Conservation (phyloP, 371 early-diverging fungal species). For the Entomophthora muscae region DNA sequence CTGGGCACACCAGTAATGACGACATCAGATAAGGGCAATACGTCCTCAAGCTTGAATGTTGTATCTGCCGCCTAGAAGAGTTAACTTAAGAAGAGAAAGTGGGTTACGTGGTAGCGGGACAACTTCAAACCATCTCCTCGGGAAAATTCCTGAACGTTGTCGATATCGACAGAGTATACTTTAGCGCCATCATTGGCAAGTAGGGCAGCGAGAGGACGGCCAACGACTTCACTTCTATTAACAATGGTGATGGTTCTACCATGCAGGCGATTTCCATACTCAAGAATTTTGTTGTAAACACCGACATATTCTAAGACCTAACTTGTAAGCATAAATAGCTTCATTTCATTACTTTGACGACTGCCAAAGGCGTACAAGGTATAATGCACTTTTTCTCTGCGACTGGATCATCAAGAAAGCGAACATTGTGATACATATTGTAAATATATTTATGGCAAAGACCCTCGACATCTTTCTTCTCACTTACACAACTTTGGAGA, state of each 20-base stretch:
- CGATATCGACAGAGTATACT: conserved; percentile 85
- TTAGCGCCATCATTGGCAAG: conserved; percentile 94
- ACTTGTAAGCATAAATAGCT: not conserved
- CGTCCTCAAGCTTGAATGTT: conserved; percentile 48
- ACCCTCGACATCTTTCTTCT: conserved; percentile 90
- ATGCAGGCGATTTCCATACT: conserved; percentile 86
- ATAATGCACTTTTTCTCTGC: conserved; percentile 75
- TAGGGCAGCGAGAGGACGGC: conserved; percentile 92
- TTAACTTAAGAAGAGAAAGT: not conserved
- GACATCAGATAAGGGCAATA: conserved; percentile 69
- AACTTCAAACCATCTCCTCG: conserved; percentile 64
- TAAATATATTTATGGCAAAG: conserved; percentile 82
- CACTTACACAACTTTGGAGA: conserved; percentile 73
- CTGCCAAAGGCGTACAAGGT: conserved; percentile 89
- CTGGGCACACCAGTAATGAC: conserved; percentile 94
- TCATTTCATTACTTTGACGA: conserved; percentile 54
- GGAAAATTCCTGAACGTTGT: conserved; percentile 70
- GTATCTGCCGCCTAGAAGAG: conserved; percentile 42
- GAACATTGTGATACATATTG: conserved; percentile 90
- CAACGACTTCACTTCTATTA: conserved; percentile 92
- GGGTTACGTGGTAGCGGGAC: conserved; percentile 48
- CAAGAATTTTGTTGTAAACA: conserved; percentile 76
- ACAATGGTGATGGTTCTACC: conserved; percentile 82
- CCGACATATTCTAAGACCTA: conserved; percentile 80
- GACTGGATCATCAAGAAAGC: conserved; percentile 62